Evolutionary conservation across 2,329 filamentous ascomycete genomes (phyloP).

Genomic region (Cryphonectria japonica): DNA sequence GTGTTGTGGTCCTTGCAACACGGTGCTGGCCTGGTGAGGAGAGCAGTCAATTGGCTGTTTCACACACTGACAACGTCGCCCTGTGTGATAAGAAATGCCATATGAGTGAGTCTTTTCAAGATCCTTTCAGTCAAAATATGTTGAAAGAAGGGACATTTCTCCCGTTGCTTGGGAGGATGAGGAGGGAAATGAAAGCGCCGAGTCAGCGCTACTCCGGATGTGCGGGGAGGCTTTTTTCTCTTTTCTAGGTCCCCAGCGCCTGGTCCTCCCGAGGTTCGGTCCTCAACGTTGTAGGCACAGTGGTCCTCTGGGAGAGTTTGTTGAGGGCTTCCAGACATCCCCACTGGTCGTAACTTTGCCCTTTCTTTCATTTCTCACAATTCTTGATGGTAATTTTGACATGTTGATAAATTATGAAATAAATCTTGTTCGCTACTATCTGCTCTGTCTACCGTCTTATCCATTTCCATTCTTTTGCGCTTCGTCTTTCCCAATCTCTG

Average conservation of each 20-base stretch:
- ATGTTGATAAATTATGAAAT: not conserved
- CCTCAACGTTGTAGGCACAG: conserved; percentile 6
- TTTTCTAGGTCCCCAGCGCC: not conserved
- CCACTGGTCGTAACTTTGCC: not conserved
- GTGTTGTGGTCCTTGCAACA: not conserved
- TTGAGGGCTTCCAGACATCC: not conserved
- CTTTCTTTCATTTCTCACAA: not conserved
- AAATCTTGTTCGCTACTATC: not conserved
- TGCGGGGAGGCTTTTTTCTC: not conserved
- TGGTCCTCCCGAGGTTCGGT: not conserved
- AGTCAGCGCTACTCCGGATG: not conserved
- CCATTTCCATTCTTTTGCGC: not conserved
- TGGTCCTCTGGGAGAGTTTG: not conserved
- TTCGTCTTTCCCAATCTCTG: not conserved
- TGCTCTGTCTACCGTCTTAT: not conserved
- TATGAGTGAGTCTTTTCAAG: not conserved
- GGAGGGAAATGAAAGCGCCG: conserved; percentile 2
- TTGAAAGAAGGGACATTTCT: not conserved
- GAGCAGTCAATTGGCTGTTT: conserved; percentile 7
- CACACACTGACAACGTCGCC: not conserved
- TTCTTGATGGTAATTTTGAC: too few species aligned
- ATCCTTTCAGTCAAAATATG: not conserved
- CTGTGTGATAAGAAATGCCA: not conserved
- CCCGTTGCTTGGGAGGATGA: not conserved
- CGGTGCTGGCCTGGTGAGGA: not conserved